These are phyloP conservation scores for Galerina marginata DNA, from an alignment of 768 basidiomycete species.

Conservation along the genomic window DNA sequence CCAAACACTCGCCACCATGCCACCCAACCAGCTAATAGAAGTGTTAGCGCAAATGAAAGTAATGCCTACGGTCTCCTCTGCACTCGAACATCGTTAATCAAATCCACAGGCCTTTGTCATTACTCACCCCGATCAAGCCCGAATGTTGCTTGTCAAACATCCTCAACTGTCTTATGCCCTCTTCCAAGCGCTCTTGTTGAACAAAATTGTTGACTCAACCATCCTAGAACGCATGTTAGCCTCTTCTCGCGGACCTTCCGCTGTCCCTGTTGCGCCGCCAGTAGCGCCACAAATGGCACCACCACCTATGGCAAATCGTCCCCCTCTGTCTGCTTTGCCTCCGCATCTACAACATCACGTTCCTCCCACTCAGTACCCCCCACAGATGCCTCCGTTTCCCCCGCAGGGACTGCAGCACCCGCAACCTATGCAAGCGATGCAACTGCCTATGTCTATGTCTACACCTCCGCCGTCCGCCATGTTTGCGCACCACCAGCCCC, in stretches of 20 bases:
- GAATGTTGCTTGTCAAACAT: conserved; percentile 75
- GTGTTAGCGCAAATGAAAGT: conserved; percentile 99
- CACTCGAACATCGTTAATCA: neutral
- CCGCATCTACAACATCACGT: conserved; percentile 56
- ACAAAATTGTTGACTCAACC: conserved; percentile 90
- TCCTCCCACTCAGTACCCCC: conserved; percentile 37
- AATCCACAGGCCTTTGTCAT: conserved; percentile 84
- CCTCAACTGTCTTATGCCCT: conserved; percentile 96
- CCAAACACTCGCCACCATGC: conserved; percentile 82
- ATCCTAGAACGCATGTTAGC: conserved; percentile 76
- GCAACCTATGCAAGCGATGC: conserved; percentile 33
- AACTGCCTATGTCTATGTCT: conserved; percentile 23
- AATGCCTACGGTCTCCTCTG: conserved; percentile 29
- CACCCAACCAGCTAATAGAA: conserved; percentile 86
- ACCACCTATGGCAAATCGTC: conserved; percentile 27
- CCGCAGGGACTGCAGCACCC: conserved; percentile 36
- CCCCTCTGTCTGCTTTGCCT: conserved; percentile 32
- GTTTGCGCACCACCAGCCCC: conserved; percentile 34
- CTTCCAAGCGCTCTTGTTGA: conserved; percentile 91
- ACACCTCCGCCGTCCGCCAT: conserved; percentile 33
- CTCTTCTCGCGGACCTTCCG: conserved; percentile 35
- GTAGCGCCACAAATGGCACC: conserved; percentile 19
- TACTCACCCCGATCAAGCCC: conserved; percentile 89
- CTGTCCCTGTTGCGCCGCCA: conserved; percentile 20
- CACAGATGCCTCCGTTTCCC: conserved; percentile 38